Evolutionary conservation across 2,329 filamentous ascomycete genomes (phyloP).

Genomic region (Botryosphaeria agaves): DNA sequence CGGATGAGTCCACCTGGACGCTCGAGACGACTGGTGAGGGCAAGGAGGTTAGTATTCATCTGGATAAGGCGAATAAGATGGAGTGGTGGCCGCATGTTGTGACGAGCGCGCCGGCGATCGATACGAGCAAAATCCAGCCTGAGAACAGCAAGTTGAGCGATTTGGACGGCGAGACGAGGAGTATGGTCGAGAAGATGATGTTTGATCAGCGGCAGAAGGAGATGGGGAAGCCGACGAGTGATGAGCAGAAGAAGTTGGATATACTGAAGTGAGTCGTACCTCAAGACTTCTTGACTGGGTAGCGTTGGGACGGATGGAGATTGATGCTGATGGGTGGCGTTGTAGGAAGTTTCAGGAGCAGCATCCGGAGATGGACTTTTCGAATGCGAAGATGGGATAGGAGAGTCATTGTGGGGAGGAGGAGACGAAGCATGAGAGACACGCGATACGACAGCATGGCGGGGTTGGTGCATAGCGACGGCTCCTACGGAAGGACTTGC

Average conservation of each 20-base stretch:
- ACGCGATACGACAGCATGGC: background rate
- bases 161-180: constrained; percentile 81
- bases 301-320: background rate
- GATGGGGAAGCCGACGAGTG: constrained; percentile 68
- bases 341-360: constrained; percentile 82
- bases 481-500: no score
- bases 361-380: constrained; percentile 42
- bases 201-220: constrained; percentile 97
- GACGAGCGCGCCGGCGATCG: constrained; percentile 73
- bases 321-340: constrained; percentile 1
- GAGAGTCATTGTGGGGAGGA: no score
- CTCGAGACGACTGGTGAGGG: constrained; percentile 46
- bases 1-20: constrained; percentile 92
- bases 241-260: constrained; percentile 90
- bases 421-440: no score
- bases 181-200: constrained; percentile 99
- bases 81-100: constrained; percentile 97
- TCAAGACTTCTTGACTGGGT: constrained; percentile 7
- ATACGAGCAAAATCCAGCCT: constrained; percentile 85
- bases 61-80: constrained; percentile 93
- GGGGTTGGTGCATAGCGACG: background rate
- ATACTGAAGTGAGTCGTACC: no score
- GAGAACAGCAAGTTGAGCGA: constrained; percentile 86
- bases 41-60: constrained; percentile 72
- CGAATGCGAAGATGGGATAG: constrained; percentile 40